Conservation (phyloP, 2,329 filamentous ascomycete genomes). For the Fusarium metavorans region DNA sequence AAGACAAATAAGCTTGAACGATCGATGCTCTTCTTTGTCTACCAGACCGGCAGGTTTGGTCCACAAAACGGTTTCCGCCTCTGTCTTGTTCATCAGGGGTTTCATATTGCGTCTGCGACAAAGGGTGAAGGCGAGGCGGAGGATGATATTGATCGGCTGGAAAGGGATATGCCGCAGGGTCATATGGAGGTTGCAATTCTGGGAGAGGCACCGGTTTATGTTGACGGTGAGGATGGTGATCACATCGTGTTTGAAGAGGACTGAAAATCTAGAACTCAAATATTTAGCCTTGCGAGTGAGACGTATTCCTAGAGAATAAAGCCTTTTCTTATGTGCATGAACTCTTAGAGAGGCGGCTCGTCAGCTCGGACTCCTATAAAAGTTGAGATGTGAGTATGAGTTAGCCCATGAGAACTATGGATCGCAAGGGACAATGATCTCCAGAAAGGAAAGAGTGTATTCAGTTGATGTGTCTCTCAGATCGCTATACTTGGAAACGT, state of each 20-base stretch:
- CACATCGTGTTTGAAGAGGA: neutral
- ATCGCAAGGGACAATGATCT: neutral
- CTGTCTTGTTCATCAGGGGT: neutral
- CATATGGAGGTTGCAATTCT: neutral
- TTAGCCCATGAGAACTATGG: too few relatives aligned
- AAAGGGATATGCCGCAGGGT: neutral
- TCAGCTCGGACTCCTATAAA: too few relatives aligned
- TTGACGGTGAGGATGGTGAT: neutral
- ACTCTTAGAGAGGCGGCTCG: too few relatives aligned
- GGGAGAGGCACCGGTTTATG: neutral
- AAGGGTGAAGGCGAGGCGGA: neutral
- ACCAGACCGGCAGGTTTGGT: neutral
- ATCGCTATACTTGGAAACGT: neutral
- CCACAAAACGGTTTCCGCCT: neutral
- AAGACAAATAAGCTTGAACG: neutral
- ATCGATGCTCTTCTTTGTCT: neutral
- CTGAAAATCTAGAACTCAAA: neutral
- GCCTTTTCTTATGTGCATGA: too few relatives aligned
- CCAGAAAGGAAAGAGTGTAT: neutral
- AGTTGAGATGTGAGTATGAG: too few relatives aligned
- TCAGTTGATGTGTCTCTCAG: neutral
- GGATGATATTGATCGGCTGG: neutral
- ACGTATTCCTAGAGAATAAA: neutral
- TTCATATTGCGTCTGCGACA: neutral
- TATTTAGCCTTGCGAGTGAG: neutral